Base-by-base conservation (phyloP, 805 yeast species). In the Myxozyma neotropica region DNA sequence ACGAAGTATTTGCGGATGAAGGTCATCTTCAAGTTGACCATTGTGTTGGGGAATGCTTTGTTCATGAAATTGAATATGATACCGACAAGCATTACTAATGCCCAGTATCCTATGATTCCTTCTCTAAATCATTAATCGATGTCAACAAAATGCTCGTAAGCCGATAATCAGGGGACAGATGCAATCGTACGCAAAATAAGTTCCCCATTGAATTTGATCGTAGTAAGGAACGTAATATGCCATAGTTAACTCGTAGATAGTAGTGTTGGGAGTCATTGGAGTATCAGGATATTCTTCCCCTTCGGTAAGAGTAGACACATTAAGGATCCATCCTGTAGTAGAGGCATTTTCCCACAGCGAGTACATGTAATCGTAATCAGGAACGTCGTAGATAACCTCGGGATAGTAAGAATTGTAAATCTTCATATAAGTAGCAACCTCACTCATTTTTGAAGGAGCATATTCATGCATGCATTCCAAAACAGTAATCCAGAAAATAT, bases 251-350 rank as follows among this genome's bases (percentile, higher is more conserved):
- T 42, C 12, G 36, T 56, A 56, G 13, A 12, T 1, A 1, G 59
- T 39, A 19, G 23, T 23, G 26, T 56, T 50, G 0, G 55, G 39
- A 10, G 59, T 31, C 39, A 56, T 46, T 13, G 59, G 59, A 10
- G 58, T 51, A 15, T 55, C 0, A 1, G 27, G 42, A 91, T 91
- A 58, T 84, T 26, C 24, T 2, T 35, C 36, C 2, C 57, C 57
- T 24, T 3, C 13, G 2, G 43, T 40, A 4, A 53, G 43, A 24
- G 57, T 35, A n/a, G 33, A 17, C 2, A 33, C 3, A 23, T 53
- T 27, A 7, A 53, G 38, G n/a, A 53, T 31, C 51, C 51, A 44
- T 4, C 24, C 19, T 8, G 50, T 53, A 33, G 4, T 13, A 2
- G 57, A 23, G 24, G 51, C 51, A n/a, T 53, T 53, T 13, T 44